phyloP scores from a whole-genome alignment of 129 eudicot genomes.

The Glebionis coronaria region DNA sequence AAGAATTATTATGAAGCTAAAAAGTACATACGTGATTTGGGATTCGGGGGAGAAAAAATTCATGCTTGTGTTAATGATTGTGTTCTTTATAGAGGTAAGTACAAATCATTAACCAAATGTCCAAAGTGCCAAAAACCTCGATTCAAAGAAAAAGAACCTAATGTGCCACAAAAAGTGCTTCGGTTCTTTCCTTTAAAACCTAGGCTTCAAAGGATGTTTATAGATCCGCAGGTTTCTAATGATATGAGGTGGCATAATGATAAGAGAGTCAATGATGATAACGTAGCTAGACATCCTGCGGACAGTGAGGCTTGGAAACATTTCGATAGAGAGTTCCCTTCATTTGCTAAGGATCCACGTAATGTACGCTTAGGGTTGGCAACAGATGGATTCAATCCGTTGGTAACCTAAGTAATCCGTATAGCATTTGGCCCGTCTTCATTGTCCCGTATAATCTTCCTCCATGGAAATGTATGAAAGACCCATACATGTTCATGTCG shows the following conservation, averaged over 20 bases:
- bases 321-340: constrained; percentile 3
- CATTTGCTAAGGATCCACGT: constrained; percentile 1
- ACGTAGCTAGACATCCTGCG: background rate
- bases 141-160: background rate
- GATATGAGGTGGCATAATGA: background rate
- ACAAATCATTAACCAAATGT: background rate
- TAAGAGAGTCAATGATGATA: background rate
- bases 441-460: background rate
- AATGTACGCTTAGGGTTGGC: constrained; percentile 11
- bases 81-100: background rate
- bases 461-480: background rate
- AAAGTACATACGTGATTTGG: background rate
- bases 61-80: too few relatives aligned
- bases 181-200: background rate
- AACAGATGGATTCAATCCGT: background rate
- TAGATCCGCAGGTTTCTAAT: too few relatives aligned
- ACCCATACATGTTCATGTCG: background rate
- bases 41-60: background rate
- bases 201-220: background rate
- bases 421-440: background rate
- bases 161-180: background rate
- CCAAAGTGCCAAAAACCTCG: background rate
- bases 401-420: background rate
- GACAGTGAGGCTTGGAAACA: constrained; percentile 16
- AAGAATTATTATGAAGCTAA: background rate